These are phyloP conservation scores for Vaccinium darrowii DNA, from an alignment of 148 eudicot species.

Conservation along the genomic window DNA sequence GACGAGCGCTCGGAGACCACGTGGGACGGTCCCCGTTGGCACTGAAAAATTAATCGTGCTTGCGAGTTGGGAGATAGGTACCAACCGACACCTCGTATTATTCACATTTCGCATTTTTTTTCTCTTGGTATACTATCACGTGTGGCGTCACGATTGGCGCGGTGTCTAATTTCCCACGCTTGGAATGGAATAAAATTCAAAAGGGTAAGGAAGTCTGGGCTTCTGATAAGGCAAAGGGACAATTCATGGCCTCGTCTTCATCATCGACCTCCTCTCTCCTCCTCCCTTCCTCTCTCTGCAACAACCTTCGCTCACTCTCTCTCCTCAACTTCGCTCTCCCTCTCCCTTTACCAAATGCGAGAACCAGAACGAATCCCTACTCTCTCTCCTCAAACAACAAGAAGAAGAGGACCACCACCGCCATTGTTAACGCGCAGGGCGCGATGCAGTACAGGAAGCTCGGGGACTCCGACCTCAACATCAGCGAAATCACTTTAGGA, in stretches of 20 bases:
- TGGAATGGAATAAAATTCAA: neutral
- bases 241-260: neutral
- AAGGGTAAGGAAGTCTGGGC: neutral
- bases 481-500: conserved; percentile 86
- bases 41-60: no score
- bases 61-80: no score
- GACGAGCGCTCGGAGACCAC: no score
- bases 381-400: conserved; percentile 9
- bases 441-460: conserved; percentile 62
- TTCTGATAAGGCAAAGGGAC: conserved; percentile 15
- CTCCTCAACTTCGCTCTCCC: conserved; percentile 3
- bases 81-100: no score
- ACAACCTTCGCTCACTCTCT: neutral
- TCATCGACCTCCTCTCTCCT: neutral
- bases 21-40: no score
- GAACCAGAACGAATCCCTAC: neutral
- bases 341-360: neutral
- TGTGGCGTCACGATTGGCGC: neutral
- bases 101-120: no score
- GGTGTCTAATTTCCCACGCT: neutral
- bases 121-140: no score
- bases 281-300: conserved; percentile 17
- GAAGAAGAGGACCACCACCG: neutral
- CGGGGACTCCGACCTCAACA: conserved; percentile 76
- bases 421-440: conserved; percentile 26